Conservation (phyloP, 108 stramenopile species). For the Aureococcus anophagefferens region DNA sequence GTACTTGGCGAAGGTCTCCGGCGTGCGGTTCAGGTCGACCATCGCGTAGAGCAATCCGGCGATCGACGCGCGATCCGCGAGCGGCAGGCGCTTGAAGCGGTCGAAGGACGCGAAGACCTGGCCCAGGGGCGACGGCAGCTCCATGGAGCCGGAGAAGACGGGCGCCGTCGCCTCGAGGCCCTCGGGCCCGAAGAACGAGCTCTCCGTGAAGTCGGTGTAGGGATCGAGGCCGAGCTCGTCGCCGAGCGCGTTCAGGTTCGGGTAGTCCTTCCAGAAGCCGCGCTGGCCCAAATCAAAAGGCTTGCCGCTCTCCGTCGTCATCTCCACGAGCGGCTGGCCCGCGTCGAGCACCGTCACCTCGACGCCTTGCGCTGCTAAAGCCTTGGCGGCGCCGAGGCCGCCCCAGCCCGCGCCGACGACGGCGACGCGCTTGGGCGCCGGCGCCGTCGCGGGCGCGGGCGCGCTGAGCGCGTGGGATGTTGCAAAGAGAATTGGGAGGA, state of each 20-base stretch:
- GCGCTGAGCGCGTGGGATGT: too few relatives aligned
- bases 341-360: constrained; percentile 75
- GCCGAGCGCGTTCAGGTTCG: constrained; percentile 74
- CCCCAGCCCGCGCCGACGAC: constrained; percentile 86
- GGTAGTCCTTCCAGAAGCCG: constrained; percentile 92
- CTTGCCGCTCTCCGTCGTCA: constrained; percentile 58
- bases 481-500: too few relatives aligned
- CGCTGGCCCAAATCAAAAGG: constrained; percentile 74
- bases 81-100: constrained; percentile 75
- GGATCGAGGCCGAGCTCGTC: constrained; percentile 50
- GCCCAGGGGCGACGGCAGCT: constrained; percentile 72
- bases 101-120: constrained; percentile 77
- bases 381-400: constrained; percentile 86
- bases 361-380: constrained; percentile 56
- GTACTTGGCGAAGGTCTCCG: constrained; percentile 53
- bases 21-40: constrained; percentile 62
- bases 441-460: background rate
- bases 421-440: constrained; percentile 30
- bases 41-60: constrained; percentile 72
- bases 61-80: constrained; percentile 73
- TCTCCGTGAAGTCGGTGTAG: constrained; percentile 78
- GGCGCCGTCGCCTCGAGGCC: constrained; percentile 82
- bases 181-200: constrained; percentile 80
- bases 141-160: constrained; percentile 56
- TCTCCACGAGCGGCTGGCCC: constrained; percentile 55